Evolutionary conservation across 2,329 filamentous ascomycete genomes (phyloP).

Genomic region (Aspergillus phoenicis): DNA sequence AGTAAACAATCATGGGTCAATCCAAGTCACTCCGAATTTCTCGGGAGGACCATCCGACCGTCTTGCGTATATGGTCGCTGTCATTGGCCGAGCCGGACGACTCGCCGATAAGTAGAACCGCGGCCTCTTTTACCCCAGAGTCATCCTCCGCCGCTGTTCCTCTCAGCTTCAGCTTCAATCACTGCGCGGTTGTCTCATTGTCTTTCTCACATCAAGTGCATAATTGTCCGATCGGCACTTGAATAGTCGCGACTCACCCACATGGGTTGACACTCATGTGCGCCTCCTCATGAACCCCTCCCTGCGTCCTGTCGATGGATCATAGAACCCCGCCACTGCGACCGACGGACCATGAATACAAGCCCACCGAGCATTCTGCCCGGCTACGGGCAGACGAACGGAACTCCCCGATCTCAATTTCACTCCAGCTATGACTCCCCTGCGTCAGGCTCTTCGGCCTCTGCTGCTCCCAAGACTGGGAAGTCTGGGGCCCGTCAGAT

Average conservation of each 20-base stretch:
- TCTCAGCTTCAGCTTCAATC: constrained; percentile 5
- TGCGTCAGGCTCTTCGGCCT: constrained; percentile 8
- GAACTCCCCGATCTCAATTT: constrained; percentile 10
- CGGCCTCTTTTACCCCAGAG: constrained; percentile 14
- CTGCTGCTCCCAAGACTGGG: constrained; percentile 9
- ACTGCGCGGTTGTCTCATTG: background rate
- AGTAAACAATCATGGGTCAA: background rate
- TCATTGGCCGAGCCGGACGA: constrained; percentile 15
- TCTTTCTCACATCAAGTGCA: background rate
- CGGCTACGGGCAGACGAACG: constrained; percentile 16
- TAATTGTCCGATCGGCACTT: background rate
- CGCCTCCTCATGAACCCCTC: constrained; percentile 18
- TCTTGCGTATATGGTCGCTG: constrained; percentile 8
- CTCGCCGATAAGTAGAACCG: constrained; percentile 13
- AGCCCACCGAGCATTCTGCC: constrained; percentile 20
- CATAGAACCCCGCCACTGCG: constrained; percentile 26
- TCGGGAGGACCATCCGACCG: background rate
- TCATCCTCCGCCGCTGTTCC: constrained; percentile 4
- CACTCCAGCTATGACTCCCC: constrained; percentile 9
- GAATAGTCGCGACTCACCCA: background rate
- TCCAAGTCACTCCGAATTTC: background rate
- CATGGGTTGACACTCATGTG: constrained; percentile 9
- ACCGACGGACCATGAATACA: constrained; percentile 26
- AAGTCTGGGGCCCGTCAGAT: constrained; percentile 45
- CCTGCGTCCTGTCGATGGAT: constrained; percentile 20